phyloP scores from a whole-genome alignment of 352 stramenopile genomes.

The Globisporangium viniferum region DNA sequence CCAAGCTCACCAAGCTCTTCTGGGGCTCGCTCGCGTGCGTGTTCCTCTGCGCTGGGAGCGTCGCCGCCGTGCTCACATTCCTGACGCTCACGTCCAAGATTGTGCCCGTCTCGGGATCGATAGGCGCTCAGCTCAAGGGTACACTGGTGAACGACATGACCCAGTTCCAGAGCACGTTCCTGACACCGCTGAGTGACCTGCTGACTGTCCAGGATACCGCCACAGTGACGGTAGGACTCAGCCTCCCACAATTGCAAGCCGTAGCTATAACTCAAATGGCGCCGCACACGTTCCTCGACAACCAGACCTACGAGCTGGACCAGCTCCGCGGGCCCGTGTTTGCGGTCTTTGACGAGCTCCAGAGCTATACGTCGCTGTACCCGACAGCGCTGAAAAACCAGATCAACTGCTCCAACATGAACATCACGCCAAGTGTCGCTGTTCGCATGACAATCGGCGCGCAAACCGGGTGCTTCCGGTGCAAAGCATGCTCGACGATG shows the following conservation, averaged over 20 bases:
- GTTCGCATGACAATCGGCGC: conserved; percentile 57
- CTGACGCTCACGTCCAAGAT: conserved; percentile 32
- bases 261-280: conserved; percentile 20
- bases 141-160: conserved; percentile 29
- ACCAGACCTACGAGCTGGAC: conserved; percentile 35
- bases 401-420: conserved; percentile 39
- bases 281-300: conserved; percentile 45
- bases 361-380: conserved; percentile 39
- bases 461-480: conserved; percentile 58
- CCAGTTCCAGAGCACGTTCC: conserved; percentile 35
- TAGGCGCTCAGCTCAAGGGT: conserved; percentile 22
- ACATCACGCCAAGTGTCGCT: conserved; percentile 40
- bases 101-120: conserved; percentile 23
- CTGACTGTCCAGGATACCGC: conserved; percentile 6
- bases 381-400: conserved; percentile 33
- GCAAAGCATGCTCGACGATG: conserved; percentile 48
- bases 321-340: conserved; percentile 40
- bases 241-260: conserved; percentile 30
- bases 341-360: conserved; percentile 31
- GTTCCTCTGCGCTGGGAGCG: conserved; percentile 22
- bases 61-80: conserved; percentile 28
- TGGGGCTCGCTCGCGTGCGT: conserved; percentile 36
- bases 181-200: conserved; percentile 33
- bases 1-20: conserved; percentile 40
- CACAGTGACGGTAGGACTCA: conserved; percentile 11